Base-by-base conservation (phyloP, 441 rosid genomes). In the Corymbia calophylla region DNA sequence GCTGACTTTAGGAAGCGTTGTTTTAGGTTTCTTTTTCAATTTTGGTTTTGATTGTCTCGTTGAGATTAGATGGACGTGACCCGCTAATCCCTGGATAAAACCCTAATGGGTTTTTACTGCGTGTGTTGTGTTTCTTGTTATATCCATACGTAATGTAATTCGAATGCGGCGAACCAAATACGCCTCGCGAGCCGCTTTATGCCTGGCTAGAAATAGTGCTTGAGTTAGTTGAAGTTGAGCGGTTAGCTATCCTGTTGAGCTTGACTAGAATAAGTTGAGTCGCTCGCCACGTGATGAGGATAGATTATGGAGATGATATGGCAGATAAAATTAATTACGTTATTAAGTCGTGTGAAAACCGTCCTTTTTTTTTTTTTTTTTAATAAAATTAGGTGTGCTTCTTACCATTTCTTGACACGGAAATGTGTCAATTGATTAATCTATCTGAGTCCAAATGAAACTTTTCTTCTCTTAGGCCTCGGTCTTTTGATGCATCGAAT, bases 311-410 rank as follows among this genome's bases (percentile, higher is more conserved):
- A 12, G 9, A 73, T 39, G 29, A 19, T 10, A 73, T 6, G 29
- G 27, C 1, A 1, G 29, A 19, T 1, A 73, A 0, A 73, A 73
- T 73, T 5, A 39, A 11, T 73, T 32, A 8, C 1, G 0, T 5
- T 8, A 66, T 8, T 16, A 6, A 73, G 9, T 73, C 21, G 17
- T 5, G 2, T 1, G 49, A 73, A 12, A 21, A n/a, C 5, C 0
- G 3, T 21, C 29, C 1, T 10, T 12, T 49, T 49, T 49, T 51
- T 51, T 51, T 51, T 51, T 56, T 6, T 70, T 9, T 2, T 60
- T 17, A 5, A 39, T 35, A 10, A 3, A n/a, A n/a, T 77, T 77
- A 13, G n/a, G 51, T 7, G 51, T 25, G 84, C 18, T 39, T 73
- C n/a, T 11, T 12, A 11, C 17, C 9, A 2, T 39, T 11, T 73